Evolutionary conservation across 2,329 filamentous ascomycete species (phyloP).

Genomic region (Trichophyton verrucosum): DNA sequence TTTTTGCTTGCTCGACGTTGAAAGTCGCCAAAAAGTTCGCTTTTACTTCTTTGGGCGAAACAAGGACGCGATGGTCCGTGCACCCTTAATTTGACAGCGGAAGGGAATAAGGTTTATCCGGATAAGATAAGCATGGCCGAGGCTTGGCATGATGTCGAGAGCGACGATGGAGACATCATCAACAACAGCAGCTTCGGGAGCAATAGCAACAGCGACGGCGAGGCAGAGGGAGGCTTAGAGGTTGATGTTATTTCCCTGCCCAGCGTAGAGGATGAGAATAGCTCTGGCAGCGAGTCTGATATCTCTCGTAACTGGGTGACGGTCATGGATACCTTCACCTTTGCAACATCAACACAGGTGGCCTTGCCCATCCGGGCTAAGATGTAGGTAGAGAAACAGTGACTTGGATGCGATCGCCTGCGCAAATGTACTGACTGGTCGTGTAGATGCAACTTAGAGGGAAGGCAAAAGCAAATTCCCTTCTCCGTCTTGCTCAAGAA

Average conservation of each 20-base stretch:
- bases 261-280: constrained; percentile 3
- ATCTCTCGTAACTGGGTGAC: constrained; percentile 7
- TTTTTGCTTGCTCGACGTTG: neutral
- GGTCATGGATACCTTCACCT: constrained; percentile 73
- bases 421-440: neutral
- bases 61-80: constrained; percentile 1
- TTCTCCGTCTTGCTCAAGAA: constrained; percentile 67
- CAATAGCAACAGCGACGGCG: neutral
- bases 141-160: neutral
- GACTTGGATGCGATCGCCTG: neutral
- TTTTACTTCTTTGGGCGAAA: neutral
- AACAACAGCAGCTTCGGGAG: neutral
- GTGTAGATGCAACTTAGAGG: constrained; percentile 59
- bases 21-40: neutral
- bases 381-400: constrained; percentile 39
- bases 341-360: constrained; percentile 77
- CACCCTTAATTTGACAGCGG: neutral
- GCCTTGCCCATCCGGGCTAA: constrained; percentile 55
- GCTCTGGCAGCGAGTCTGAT: neutral
- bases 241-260: neutral
- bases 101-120: neutral
- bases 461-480: constrained; percentile 59
- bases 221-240: neutral
- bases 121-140: neutral
- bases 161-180: neutral